Evolutionary conservation across 1,284 basidiomycete genomes (phyloP).

Genomic region (Pyrrhoderma noxium): DNA sequence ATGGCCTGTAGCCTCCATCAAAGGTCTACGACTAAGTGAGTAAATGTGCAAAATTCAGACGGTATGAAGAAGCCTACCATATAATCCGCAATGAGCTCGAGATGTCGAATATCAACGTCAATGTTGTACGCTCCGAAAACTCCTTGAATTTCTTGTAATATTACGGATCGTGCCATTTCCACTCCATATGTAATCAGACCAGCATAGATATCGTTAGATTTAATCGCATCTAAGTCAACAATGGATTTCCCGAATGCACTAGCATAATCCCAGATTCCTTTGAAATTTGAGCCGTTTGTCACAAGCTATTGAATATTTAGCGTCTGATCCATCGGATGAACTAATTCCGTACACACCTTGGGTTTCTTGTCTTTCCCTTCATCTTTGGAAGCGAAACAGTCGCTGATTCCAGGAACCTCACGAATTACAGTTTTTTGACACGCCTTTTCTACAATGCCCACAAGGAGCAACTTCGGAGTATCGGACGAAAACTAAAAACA

Average conservation of each 20-base stretch:
- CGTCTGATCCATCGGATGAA: conserved; percentile 14
- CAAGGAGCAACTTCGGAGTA: conserved; percentile 85
- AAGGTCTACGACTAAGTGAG: conserved; percentile 62
- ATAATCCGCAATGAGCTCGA: conserved; percentile 98
- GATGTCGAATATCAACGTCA: conserved; percentile 89
- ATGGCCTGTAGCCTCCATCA: conserved; percentile 94
- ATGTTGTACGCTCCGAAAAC: conserved; percentile 99
- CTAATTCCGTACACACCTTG: conserved; percentile 36
- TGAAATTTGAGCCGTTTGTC: conserved; percentile 89
- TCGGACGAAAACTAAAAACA: conserved; percentile 50
- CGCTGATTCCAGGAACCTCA: conserved; percentile 80
- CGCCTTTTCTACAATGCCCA: conserved; percentile 83
- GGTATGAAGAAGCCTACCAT: conserved; percentile 57
- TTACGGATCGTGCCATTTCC: conserved; percentile 93
- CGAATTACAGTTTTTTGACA: conserved; percentile 81
- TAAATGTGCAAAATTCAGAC: conserved; percentile 6
- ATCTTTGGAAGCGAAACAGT: conserved; percentile 71
- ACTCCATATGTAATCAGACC: conserved; percentile 92
- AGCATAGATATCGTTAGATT: conserved; percentile 95
- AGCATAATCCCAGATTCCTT: conserved; percentile 86
- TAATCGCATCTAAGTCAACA: conserved; percentile 78
- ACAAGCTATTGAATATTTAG: conserved; percentile 43
- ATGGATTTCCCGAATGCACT: conserved; percentile 55
- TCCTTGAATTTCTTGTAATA: conserved; percentile 82
- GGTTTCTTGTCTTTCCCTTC: conserved; percentile 37